These are phyloP conservation scores for Scheffersomyces coipomensis DNA, from an alignment of 805 yeast species.

Conservation along the genomic window DNA sequence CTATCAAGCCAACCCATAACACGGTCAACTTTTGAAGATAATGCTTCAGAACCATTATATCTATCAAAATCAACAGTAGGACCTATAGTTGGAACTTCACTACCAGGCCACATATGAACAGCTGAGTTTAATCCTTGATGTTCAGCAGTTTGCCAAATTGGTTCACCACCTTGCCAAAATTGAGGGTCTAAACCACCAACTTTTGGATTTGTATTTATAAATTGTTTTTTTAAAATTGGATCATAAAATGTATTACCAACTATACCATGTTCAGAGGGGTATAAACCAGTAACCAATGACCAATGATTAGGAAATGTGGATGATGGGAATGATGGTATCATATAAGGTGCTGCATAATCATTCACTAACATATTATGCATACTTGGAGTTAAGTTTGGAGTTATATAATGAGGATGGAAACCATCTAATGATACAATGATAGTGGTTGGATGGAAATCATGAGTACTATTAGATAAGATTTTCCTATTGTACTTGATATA, in stretches of 20 bases:
- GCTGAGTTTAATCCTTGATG: conserved; percentile 62
- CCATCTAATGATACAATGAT: conserved; percentile 81
- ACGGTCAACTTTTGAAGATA: conserved; percentile 56
- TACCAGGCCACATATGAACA: conserved; percentile 97
- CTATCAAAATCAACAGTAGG: conserved; percentile 57
- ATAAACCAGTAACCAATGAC: conserved; percentile 83
- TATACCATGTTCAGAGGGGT: conserved; percentile 83
- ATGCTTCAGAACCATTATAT: conserved; percentile 62
- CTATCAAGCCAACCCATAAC: conserved; percentile 68
- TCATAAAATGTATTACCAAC: conserved; percentile 82
- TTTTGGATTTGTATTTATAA: conserved; percentile 59
- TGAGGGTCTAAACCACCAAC: conserved; percentile 49
- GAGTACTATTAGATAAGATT: conserved; percentile 58
- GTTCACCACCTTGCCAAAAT: conserved; percentile 86
- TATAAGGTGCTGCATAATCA: conserved; percentile 70
- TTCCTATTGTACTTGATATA: not conserved
- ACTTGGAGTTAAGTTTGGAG: conserved; percentile 64
- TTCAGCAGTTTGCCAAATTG: conserved; percentile 79
- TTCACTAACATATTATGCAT: conserved; percentile 55
- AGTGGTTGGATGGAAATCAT: conserved; percentile 74
- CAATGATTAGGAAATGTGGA: conserved; percentile 92
- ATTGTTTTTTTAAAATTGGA: conserved; percentile 51
- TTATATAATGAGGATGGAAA: conserved; percentile 85
- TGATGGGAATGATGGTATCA: conserved; percentile 86
- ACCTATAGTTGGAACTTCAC: conserved; percentile 59